phyloP scores from a whole-genome alignment of 2,329 filamentous ascomycete genomes.

The Epichloe festucae region DNA sequence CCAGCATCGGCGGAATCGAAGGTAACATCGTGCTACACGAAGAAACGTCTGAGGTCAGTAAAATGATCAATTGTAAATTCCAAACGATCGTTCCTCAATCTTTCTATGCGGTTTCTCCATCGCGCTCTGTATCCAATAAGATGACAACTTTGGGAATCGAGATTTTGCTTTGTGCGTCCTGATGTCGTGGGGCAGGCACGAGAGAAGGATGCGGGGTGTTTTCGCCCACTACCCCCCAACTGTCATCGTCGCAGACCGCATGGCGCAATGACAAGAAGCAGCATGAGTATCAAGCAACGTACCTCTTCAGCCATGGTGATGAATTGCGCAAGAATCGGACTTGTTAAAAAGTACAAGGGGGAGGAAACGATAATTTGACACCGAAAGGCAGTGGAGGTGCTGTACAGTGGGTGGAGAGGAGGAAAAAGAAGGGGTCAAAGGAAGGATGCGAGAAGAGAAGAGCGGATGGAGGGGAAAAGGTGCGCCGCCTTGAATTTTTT shows the following conservation, averaged over 20 bases:
- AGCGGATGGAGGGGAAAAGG: conserved; percentile 15
- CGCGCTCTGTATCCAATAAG: neutral
- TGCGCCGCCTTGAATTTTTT: conserved; percentile 22
- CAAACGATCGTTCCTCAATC: neutral
- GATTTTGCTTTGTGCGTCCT: conserved; percentile 8
- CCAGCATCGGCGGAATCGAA: conserved; percentile 96
- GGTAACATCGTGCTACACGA: conserved; percentile 47
- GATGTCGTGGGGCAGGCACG: conserved; percentile 21
- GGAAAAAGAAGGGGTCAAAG: conserved; percentile 6
- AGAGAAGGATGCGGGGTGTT: conserved; percentile 35
- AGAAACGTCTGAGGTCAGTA: conserved; percentile 7
- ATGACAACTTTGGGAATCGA: neutral
- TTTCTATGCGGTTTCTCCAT: neutral
- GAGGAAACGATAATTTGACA: conserved; percentile 13
- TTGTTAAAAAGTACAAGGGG: conserved; percentile 15
- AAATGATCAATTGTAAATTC: neutral
- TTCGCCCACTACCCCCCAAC: conserved; percentile 17
- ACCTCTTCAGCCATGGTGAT: conserved; percentile 49
- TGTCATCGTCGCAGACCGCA: conserved; percentile 15
- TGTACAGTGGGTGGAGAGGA: conserved; percentile 10
- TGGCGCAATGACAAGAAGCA: conserved; percentile 9
- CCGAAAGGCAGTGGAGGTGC: conserved; percentile 10
- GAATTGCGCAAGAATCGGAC: conserved; percentile 26
- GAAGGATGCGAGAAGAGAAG: conserved; percentile 16
- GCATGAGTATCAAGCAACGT: conserved; percentile 19